These are phyloP conservation scores for Phenoliferia sp. DNA, from an alignment of 1,284 basidiomycete species.

Conservation along the genomic window DNA sequence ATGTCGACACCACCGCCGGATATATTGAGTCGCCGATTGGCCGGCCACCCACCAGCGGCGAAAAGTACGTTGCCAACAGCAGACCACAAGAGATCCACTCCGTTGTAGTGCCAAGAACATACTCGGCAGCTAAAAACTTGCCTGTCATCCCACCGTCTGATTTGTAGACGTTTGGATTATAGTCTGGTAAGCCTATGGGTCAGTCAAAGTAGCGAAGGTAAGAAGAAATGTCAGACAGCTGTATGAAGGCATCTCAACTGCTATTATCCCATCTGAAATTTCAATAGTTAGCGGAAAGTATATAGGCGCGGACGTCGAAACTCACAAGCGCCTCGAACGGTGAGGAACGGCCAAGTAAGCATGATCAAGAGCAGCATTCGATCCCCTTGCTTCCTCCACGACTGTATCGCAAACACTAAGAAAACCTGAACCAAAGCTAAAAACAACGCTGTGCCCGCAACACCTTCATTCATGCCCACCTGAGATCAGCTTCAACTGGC, in stretches of 20 bases:
- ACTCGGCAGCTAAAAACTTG: constrained; percentile 8
- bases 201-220: background rate
- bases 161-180: background rate
- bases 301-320: background rate
- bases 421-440: constrained; percentile 7
- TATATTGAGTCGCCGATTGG: too few species aligned
- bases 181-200: background rate
- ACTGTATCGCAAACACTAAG: constrained; percentile 16
- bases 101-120: constrained; percentile 27
- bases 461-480: background rate
- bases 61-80: constrained; percentile 19
- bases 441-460: constrained; percentile 1
- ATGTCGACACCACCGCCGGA: too few species aligned
- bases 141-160: background rate
- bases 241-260: background rate
- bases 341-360: constrained; percentile 28
- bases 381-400: constrained; percentile 17
- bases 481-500: background rate
- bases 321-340: constrained; percentile 27
- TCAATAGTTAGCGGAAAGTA: background rate
- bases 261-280: background rate
- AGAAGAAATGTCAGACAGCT: background rate
- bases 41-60: background rate
- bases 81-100: constrained; percentile 28
- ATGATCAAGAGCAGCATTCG: constrained; percentile 23